Evolutionary conservation across 352 stramenopile species (phyloP).

Genomic region (Thalassiosira ordinaria): DNA sequence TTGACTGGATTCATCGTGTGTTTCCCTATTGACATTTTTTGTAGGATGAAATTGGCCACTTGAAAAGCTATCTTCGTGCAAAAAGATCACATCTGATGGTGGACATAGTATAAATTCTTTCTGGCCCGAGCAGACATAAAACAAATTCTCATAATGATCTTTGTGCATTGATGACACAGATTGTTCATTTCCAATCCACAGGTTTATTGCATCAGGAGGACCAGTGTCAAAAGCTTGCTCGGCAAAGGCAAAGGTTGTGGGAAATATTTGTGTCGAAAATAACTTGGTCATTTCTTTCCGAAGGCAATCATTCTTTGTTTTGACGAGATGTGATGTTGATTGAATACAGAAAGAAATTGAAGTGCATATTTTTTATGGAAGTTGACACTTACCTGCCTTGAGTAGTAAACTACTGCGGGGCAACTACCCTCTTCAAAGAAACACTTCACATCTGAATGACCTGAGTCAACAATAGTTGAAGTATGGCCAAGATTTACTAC

Average conservation of each 20-base stretch:
- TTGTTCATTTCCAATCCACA: conserved; percentile 97
- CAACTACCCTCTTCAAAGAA: background rate
- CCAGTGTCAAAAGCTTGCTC: conserved; percentile 78
- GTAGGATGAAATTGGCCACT: conserved; percentile 54
- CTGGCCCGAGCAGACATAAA: conserved; percentile 93
- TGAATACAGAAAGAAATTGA: background rate
- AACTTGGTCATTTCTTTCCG: conserved; percentile 71
- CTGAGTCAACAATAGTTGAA: background rate
- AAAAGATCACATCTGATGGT: conserved; percentile 89
- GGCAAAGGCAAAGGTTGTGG: conserved; percentile 67
- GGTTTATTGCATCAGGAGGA: conserved; percentile 91
- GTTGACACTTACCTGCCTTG: conserved; percentile 42
- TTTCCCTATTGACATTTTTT: background rate
- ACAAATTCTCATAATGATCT: conserved; percentile 99
- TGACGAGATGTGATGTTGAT: background rate
- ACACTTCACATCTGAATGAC: conserved; percentile 2
- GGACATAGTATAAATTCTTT: conserved; percentile 94
- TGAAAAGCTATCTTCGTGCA: conserved; percentile 86
- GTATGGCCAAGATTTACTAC: conserved; percentile 1
- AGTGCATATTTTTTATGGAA: background rate
- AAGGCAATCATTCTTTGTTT: conserved; percentile 82
- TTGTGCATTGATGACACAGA: conserved; percentile 97
- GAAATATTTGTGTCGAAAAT: conserved; percentile 54
- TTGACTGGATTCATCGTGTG: conserved; percentile 26
- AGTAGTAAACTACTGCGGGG: conserved; percentile 52